These are phyloP conservation scores for Conticribra weissflogii DNA, from an alignment of 108 stramenopile genomes.

Conservation along the genomic window DNA sequence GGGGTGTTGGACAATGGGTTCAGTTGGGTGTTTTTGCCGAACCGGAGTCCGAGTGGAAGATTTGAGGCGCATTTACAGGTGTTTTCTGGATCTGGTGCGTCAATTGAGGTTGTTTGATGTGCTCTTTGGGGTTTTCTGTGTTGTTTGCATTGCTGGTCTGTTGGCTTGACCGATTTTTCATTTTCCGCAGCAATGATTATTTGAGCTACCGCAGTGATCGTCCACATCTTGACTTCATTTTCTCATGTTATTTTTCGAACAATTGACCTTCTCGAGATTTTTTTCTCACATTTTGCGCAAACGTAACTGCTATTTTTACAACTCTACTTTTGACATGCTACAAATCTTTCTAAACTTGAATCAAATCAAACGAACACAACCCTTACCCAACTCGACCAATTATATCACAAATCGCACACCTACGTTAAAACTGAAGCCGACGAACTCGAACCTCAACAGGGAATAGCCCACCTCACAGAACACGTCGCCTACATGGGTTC, in stretches of 20 bases:
- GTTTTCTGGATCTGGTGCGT: conserved; percentile 81
- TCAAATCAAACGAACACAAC: conserved; percentile 12
- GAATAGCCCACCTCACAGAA: conserved; percentile 97
- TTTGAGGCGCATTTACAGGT: conserved; percentile 98
- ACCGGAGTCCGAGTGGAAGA: conserved; percentile 89
- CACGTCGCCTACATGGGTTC: conserved; percentile 99
- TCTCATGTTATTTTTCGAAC: too few species aligned
- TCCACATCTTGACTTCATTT: too few species aligned
- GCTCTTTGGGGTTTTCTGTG: not conserved
- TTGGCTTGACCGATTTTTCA: too few species aligned
- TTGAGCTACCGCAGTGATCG: too few species aligned
- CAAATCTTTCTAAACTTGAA: not conserved
- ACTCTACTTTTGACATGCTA: conserved; percentile 1
- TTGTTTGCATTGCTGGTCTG: not conserved
- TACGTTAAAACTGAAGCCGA: too few species aligned
- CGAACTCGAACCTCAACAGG: conserved; percentile 94
- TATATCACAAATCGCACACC: too few species aligned
- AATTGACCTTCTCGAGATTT: too few species aligned
- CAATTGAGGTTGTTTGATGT: not conserved
- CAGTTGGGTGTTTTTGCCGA: conserved; percentile 92
- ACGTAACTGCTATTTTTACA: not conserved
- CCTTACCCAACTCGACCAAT: conserved; percentile 19
- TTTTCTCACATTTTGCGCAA: too few species aligned
- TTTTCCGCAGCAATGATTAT: too few species aligned
- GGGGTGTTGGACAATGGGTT: conserved; percentile 91